Evolutionary conservation across 2,329 filamentous ascomycete genomes (phyloP), one percentile per base, ranked within the genome.

Genomic region (Cercospora sojina): DNA sequence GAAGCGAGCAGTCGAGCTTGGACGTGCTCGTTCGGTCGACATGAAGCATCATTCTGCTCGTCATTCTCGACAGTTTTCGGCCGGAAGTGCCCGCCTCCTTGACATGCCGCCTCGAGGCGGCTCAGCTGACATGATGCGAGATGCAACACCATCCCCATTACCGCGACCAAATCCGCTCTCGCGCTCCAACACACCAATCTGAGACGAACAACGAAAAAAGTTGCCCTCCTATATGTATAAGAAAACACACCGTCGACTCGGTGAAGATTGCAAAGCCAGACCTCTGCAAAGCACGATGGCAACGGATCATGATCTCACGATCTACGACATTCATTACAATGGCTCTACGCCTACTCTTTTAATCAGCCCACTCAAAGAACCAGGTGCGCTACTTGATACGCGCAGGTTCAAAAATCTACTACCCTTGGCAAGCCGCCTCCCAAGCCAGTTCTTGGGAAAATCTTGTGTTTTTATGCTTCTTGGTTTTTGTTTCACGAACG

Each of bases 61-160:
- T 9, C 90, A 93, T 72, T 86, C 83, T 20, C 85, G 89, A 62
- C 90, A 90, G 69, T 88, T 93, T 74, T 93, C 90, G 74, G 90
- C 90, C 53, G 91, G 91, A 59, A 93, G 90, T 74, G 91, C 91
- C 10, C 90, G 87, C 78, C 79, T 94, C 60, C 80, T 95, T 59
- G 88, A 93, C 18, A 69, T 72, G 16, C 65, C 61, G 7, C n/a
- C 49, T 10, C 57, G 63, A 49, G 58, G 66, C 23, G 53, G 57
- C 16, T 67, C 64, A 5, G 53, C 51, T 38, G 65, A 67, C 41
- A 43, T 62, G 8, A 64, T 56, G n/a, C 57, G 65, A 41, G 65
- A 67, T 23, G 18, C 49, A 7, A 64, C 65, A 38, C 65, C 65
- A 47, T 57, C 49, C 18, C 65, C 65, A 12, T 38, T 41, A 5